A percentile compares a stretch with the other conserved stretches of the same genome.
phyloP scores from a whole-genome alignment of 1,284 basidiomycete genomes.

The Rhodotorula sp. region DNA sequence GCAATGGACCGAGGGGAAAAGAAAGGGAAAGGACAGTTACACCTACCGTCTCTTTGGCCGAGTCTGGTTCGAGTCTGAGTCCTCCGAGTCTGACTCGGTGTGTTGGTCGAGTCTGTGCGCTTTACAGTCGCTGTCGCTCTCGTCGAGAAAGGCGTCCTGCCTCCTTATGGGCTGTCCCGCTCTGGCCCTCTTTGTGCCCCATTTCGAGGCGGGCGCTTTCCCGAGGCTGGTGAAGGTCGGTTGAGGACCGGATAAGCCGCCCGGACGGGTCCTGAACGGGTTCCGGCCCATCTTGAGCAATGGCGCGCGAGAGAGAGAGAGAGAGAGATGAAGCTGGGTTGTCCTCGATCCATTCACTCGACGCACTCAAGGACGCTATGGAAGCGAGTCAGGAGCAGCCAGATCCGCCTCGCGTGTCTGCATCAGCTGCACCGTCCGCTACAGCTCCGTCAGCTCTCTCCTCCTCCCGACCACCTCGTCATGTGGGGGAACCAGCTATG shows the following conservation, averaged over 20 bases:
- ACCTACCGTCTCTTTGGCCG: too few relatives aligned
- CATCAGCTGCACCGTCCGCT: background rate
- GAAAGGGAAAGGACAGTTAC: too few relatives aligned
- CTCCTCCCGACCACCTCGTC: too few relatives aligned
- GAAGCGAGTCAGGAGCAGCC: background rate
- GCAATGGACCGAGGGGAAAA: too few relatives aligned
- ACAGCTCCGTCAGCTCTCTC: background rate
- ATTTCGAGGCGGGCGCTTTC: background rate
- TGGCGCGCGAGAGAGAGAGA: too few relatives aligned
- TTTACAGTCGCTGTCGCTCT: background rate
- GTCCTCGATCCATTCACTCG: too few relatives aligned
- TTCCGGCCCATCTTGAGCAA: background rate
- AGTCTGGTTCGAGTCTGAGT: too few relatives aligned
- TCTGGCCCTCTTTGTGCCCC: background rate
- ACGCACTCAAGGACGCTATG: background rate
- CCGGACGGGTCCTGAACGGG: background rate
- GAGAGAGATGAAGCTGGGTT: too few relatives aligned
- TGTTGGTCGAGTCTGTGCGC: background rate
- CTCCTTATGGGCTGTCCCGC: background rate
- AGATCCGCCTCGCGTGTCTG: background rate
- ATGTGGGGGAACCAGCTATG: too few relatives aligned
- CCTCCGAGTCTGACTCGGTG: background rate
- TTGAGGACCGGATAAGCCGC: background rate
- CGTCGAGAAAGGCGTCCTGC: background rate
- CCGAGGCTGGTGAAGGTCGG: background rate